Base-by-base conservation (phyloP, 306 rosid species). In the Psophocarpus tetragonolobus region DNA sequence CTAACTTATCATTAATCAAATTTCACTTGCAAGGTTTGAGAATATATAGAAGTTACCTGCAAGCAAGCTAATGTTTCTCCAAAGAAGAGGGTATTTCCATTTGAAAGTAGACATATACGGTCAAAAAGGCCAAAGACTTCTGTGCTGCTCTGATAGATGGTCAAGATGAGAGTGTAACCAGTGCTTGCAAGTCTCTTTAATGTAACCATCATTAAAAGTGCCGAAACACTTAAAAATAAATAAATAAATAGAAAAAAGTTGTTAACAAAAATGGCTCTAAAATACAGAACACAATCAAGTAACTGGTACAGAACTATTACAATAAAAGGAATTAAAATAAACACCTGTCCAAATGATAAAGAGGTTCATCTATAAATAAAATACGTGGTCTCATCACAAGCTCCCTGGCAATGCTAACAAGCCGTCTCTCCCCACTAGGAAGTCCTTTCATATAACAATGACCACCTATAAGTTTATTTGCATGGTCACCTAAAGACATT, bases 121-220 rank as follows among this genome's bases (percentile, higher is more conserved):
- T 96, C 99, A 82, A 88, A 96, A 84, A 96, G 99, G 76, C 99
- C 99, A 56, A 96, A 96, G 26, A 96, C 99, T 91, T 96, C 99
- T 5, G 99, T 96, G 90, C 97, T 96, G 87, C 99, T 96, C 82
- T 96, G 99, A 80, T 88, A 88, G 62, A 96, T 92, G 74, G 97
- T 96, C 78, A 96, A 73, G 35, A 96, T 54, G 71, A 96, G 91
- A 72, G 98, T 92, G 80, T 92, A 96, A 32, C 99, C 99, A 10
- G 91, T 90, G 87, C 98, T 92, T 68, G 99, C 96, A 48, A 96
- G 94, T 84, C 95, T 96, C 94, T 91, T 96, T 89, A 96, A 77
- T 8, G 99, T 96, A 73, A 96, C 99, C 99, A 96, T 96, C 99
- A 96, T 96, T 85, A 92, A 84, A 76, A 96, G 98, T 48, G 99